These are phyloP conservation scores for Aspergillus ruber DNA, from an alignment of 2,329 filamentous ascomycete species.

Conservation along the genomic window DNA sequence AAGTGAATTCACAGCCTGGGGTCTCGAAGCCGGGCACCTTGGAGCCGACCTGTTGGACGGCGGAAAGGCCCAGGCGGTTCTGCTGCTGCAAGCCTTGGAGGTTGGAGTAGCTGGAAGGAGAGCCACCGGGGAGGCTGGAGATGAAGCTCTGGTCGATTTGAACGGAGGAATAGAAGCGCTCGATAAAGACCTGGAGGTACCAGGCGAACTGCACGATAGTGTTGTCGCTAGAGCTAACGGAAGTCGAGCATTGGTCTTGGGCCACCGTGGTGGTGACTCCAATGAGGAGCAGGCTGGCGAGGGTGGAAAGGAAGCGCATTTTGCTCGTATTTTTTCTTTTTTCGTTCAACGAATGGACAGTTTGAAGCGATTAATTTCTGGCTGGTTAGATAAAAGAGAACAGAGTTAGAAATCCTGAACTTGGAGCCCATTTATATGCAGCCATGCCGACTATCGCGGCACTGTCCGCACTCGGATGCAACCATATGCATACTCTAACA, in stretches of 20 bases:
- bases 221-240: conserved; percentile 10
- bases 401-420: neutral
- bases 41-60: conserved; percentile 15
- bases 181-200: conserved; percentile 17
- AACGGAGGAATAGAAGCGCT: conserved; percentile 16
- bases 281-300: neutral
- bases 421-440: too few species aligned
- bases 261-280: neutral
- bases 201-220: conserved; percentile 18
- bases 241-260: neutral
- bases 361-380: neutral
- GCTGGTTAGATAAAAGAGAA: neutral
- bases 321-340: neutral
- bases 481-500: neutral
- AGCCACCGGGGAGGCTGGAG: conserved; percentile 12
- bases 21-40: conserved; percentile 11
- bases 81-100: conserved; percentile 18
- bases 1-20: conserved; percentile 18
- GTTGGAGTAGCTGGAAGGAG: conserved; percentile 15
- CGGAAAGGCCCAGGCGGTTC: conserved; percentile 18
- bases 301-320: neutral
- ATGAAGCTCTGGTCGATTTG: conserved; percentile 20
- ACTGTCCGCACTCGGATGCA: neutral
- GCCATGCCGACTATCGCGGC: neutral
- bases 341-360: neutral